phyloP scores from a whole-genome alignment of 768 basidiomycete species.

The Naganishia onofrii region DNA sequence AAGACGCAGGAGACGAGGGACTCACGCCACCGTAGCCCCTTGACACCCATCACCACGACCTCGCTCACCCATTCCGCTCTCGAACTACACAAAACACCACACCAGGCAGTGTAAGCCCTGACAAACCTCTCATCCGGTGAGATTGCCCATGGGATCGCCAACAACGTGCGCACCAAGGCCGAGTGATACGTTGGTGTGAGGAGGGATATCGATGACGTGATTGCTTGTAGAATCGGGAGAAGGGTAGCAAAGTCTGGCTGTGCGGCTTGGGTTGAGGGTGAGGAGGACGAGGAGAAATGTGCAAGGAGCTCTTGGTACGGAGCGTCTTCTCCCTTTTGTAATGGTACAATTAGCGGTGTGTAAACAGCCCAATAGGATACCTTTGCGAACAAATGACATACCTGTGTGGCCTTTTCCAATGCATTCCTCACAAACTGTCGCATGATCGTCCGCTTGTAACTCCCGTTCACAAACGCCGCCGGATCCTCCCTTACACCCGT shows the following conservation, averaged over 20 bases:
- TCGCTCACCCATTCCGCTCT: conserved; percentile 84
- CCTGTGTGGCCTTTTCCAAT: conserved; percentile 40
- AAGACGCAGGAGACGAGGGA: too few relatives aligned
- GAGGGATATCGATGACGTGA: conserved; percentile 88
- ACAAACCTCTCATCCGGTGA: conserved; percentile 75
- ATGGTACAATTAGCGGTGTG: too few relatives aligned
- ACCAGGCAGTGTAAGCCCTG: conserved; percentile 80
- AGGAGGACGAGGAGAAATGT: conserved; percentile 63
- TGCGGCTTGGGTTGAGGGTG: conserved; percentile 68
- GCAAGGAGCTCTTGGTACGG: conserved; percentile 84
- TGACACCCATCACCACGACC: conserved; percentile 75
- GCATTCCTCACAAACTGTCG: conserved; percentile 52
- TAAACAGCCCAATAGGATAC: too few relatives aligned
- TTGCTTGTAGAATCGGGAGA: conserved; percentile 65
- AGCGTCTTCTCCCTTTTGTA: conserved; percentile 71
- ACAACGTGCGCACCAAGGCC: conserved; percentile 76
- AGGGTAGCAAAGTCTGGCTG: conserved; percentile 13
- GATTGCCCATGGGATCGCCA: conserved; percentile 88
- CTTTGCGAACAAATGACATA: conserved; percentile 24
- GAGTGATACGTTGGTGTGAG: conserved; percentile 73
- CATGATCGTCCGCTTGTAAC: conserved; percentile 50
- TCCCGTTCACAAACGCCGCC: conserved; percentile 18
- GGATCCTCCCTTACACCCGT: background rate
- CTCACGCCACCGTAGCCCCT: conserved; percentile 56
- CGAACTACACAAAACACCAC: conserved; percentile 86